These are phyloP conservation scores for Epithele typhae DNA, from an alignment of 768 basidiomycete genomes.

Conservation along the genomic window DNA sequence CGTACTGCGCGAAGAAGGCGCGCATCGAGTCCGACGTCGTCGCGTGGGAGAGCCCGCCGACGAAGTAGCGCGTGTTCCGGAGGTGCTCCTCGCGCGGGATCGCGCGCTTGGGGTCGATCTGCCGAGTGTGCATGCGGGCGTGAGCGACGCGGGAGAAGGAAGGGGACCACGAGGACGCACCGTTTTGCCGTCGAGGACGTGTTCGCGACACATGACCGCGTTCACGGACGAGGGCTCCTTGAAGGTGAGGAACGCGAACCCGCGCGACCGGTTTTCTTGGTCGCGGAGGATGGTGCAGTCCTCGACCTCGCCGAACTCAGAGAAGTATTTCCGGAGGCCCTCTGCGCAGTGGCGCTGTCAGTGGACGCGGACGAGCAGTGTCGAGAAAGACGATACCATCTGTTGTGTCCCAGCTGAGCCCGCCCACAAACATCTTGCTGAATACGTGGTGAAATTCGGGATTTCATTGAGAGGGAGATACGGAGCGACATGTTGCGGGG, in stretches of 20 bases:
- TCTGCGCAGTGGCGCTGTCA: slow-evolving; percentile 42
- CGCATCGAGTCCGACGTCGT: slow-evolving; percentile 92
- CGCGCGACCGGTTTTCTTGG: slow-evolving; percentile 84
- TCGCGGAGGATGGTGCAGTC: slow-evolving; percentile 99
- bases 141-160: background rate
- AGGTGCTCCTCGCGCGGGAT: slow-evolving; percentile 95
- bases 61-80: slow-evolving; percentile 88
- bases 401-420: slow-evolving; percentile 97
- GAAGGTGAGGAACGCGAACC: slow-evolving; percentile 97
- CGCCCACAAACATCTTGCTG: slow-evolving; percentile 99
- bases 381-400: slow-evolving; percentile 67
- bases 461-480: background rate
- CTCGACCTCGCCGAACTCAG: slow-evolving; percentile 93
- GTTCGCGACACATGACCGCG: slow-evolving; percentile 90
- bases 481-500: too few species aligned
- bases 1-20: slow-evolving; percentile 88
- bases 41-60: slow-evolving; percentile 85
- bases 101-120: slow-evolving; percentile 98
- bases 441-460: slow-evolving; percentile 9
- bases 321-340: slow-evolving; percentile 77
- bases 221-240: slow-evolving; percentile 88
- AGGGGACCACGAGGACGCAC: slow-evolving; percentile 41
- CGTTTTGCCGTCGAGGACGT: slow-evolving; percentile 92
- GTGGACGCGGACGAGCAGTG: slow-evolving; percentile 35
- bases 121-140: background rate